These are phyloP conservation scores for Arxiozyma heterogenica DNA, from an alignment of 1,139 yeast genomes.

Conservation along the genomic window DNA sequence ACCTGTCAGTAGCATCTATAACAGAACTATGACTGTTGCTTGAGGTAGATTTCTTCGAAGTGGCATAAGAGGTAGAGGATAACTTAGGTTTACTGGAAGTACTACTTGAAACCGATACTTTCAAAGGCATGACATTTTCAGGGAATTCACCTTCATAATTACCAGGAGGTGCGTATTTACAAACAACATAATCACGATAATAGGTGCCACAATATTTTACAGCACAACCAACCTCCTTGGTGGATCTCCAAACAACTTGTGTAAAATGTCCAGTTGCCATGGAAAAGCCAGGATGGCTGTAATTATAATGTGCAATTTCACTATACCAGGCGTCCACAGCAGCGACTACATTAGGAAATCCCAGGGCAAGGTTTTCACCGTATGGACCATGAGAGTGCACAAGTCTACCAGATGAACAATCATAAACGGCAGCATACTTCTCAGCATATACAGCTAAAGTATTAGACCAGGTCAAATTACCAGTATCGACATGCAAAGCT, in stretches of 20 bases:
- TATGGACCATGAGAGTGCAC: constrained; percentile 52
- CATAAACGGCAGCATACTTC: constrained; percentile 40
- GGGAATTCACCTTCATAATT: constrained; percentile 40
- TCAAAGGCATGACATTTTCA: constrained; percentile 39
- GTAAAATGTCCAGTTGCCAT: constrained; percentile 51
- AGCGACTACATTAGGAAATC: constrained; percentile 37
- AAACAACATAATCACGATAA: constrained; percentile 49
- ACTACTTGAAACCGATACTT: not conserved
- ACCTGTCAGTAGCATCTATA: too few species aligned
- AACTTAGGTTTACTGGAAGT: not conserved
- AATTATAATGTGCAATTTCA: constrained; percentile 46
- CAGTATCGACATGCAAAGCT: constrained; percentile 48
- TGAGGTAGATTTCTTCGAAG: not conserved
- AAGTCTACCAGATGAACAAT: constrained; percentile 43
- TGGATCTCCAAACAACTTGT: constrained; percentile 55
- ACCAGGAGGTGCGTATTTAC: constrained; percentile 60
- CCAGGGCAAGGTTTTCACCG: constrained; percentile 58
- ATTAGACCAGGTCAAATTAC: constrained; percentile 40
- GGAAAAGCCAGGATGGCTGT: constrained; percentile 30
- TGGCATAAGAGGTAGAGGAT: not conserved
- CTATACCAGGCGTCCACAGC: constrained; percentile 58
- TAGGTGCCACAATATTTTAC: constrained; percentile 39
- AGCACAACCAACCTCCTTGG: constrained; percentile 55
- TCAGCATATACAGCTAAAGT: constrained; percentile 36
- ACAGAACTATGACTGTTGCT: not conserved